A percentile compares a stretch with the other conserved stretches of the same genome.
These are phyloP conservation scores for Eucalyptus polyanthemos DNA, from an alignment of 345 rosid genomes.

Conservation along the genomic window DNA sequence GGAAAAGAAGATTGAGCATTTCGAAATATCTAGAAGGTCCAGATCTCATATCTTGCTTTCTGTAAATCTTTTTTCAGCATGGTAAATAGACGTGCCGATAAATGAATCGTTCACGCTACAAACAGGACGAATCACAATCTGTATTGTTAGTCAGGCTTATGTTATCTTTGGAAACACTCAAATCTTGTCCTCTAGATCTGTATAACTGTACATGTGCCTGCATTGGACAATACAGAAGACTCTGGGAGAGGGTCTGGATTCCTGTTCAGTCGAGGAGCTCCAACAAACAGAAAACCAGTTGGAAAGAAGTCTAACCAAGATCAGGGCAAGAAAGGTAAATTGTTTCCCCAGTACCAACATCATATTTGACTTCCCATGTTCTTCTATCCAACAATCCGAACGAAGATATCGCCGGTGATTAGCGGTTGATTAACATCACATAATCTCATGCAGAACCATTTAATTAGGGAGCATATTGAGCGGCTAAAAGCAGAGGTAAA, in stretches of 20 bases:
- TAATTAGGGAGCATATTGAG: slow-evolving; percentile 50
- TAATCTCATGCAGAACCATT: slow-evolving; percentile 28
- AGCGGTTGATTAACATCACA: background rate
- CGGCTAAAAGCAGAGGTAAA: slow-evolving; percentile 57
- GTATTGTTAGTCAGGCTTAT: background rate
- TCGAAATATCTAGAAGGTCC: slow-evolving; percentile 60
- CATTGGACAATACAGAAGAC: slow-evolving; percentile 27
- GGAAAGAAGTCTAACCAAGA: slow-evolving; percentile 57
- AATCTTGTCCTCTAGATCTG: background rate
- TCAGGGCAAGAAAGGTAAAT: slow-evolving; percentile 76
- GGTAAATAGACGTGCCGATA: background rate
- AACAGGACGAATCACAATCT: background rate
- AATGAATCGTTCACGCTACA: background rate
- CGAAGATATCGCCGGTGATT: background rate
- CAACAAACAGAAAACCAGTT: slow-evolving; percentile 60
- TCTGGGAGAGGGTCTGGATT: slow-evolving; percentile 64
- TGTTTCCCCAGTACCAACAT: background rate
- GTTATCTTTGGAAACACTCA: background rate
- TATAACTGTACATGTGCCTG: background rate
- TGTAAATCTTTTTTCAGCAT: background rate
- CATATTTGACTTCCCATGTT: background rate
- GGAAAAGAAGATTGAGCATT: slow-evolving; percentile 55
- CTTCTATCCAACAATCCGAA: background rate
- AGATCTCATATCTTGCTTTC: background rate
- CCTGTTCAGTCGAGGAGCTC: slow-evolving; percentile 60